phyloP scores from a whole-genome alignment of 768 basidiomycete genomes.

The Xerocomus spinulosus region DNA sequence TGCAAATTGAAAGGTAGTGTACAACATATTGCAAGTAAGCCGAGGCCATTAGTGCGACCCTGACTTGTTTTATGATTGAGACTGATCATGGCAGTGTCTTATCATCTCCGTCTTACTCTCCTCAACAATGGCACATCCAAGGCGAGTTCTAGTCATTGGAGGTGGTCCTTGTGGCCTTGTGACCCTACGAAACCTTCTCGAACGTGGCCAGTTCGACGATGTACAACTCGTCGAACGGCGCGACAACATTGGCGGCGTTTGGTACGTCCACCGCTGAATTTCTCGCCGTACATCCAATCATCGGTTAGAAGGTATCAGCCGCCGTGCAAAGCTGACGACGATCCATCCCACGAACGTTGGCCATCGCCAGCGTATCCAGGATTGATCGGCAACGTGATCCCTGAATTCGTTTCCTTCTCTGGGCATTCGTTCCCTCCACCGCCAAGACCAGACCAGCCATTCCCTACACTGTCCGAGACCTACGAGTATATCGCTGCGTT shows the following conservation, averaged over 20 bases:
- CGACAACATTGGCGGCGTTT: conserved; percentile 47
- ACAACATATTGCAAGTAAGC: too few relatives aligned
- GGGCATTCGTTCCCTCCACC: conserved; percentile 27
- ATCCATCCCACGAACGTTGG: conserved; percentile 29
- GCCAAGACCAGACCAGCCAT: conserved; percentile 22
- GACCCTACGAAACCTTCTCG: conserved; percentile 44
- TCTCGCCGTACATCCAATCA: background rate
- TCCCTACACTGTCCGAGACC: conserved; percentile 28
- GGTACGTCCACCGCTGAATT: conserved; percentile 29
- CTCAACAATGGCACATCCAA: conserved; percentile 2
- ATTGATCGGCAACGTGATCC: conserved; percentile 48
- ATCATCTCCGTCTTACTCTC: background rate
- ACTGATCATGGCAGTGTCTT: conserved; percentile 6
- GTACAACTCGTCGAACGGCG: conserved; percentile 45
- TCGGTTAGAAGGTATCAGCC: conserved; percentile 12
- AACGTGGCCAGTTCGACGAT: conserved; percentile 37
- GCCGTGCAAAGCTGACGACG: background rate
- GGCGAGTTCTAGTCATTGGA: conserved; percentile 40
- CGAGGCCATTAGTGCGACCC: too few relatives aligned
- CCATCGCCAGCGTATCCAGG: conserved; percentile 45
- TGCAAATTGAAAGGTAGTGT: too few relatives aligned
- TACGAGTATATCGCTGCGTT: conserved; percentile 26
- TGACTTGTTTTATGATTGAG: too few relatives aligned
- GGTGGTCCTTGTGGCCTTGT: conserved; percentile 47
- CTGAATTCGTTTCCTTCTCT: conserved; percentile 36